Conservation (phyloP, 1,284 basidiomycete genomes). For the Ustilago bromivora region DNA sequence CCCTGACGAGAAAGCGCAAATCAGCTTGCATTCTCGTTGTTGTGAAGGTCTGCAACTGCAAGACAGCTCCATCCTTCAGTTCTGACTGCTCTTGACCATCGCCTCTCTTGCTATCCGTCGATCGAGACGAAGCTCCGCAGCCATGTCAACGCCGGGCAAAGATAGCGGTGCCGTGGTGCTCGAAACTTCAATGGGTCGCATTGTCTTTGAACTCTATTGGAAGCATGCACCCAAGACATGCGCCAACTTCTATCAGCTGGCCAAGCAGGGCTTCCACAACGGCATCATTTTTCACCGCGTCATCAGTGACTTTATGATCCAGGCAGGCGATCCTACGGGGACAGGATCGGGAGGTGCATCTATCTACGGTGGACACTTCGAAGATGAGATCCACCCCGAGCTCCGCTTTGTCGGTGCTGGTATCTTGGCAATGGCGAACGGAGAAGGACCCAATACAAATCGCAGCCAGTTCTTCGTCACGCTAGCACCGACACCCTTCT, state of each 20-base stretch:
- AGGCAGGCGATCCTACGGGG: constrained; percentile 95
- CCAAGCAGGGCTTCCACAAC: constrained; percentile 66
- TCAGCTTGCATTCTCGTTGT: background rate
- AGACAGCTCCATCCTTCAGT: background rate
- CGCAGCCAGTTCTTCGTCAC: constrained; percentile 99
- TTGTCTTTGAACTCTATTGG: constrained; percentile 65
- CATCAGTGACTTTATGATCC: constrained; percentile 99
- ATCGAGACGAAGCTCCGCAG: background rate
- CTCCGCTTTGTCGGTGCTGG: constrained; percentile 94
- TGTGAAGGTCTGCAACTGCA: background rate
- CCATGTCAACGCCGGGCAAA: constrained; percentile 45
- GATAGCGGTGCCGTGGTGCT: constrained; percentile 53
- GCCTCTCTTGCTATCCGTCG: background rate
- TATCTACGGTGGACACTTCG: constrained; percentile 76
- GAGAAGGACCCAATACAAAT: constrained; percentile 92
- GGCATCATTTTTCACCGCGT: constrained; percentile 92
- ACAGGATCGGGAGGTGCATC: constrained; percentile 92
- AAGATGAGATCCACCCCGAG: constrained; percentile 88
- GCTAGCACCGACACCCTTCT: constrained; percentile 92
- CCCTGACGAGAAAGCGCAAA: constrained; percentile 17
- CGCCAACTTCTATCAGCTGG: constrained; percentile 64
- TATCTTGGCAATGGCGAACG: constrained; percentile 97
- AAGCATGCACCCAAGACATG: constrained; percentile 64
- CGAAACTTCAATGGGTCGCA: constrained; percentile 63
- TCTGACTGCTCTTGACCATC: constrained; percentile 6